Percentiles rank a stretch among this genome's conserved stretches.
Conservation (phyloP, 2,329 filamentous ascomycete genomes). For the Gnomoniopsis sp. region DNA sequence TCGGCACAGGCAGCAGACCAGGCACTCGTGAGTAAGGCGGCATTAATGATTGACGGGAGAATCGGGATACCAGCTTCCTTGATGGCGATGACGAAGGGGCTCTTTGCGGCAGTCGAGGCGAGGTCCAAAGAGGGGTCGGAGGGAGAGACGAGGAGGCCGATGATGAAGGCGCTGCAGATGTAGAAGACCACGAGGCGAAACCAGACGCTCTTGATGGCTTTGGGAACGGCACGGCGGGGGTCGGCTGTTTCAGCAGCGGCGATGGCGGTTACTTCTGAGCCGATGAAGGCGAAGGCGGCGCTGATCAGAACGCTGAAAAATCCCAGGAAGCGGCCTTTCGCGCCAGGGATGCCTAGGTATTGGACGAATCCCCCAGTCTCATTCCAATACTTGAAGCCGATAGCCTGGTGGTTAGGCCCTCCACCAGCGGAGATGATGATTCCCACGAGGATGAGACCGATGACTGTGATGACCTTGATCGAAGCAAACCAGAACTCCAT, state of each 20-base stretch:
- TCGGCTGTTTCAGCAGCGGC: slow-evolving; percentile 75
- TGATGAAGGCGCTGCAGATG: slow-evolving; percentile 62
- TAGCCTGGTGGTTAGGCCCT: slow-evolving; percentile 58
- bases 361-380: slow-evolving; percentile 65
- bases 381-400: slow-evolving; percentile 69
- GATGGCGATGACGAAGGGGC: slow-evolving; percentile 61
- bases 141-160: slow-evolving; percentile 64
- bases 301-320: slow-evolving; percentile 69
- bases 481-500: slow-evolving; percentile 75
- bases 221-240: slow-evolving; percentile 68
- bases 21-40: slow-evolving; percentile 72
- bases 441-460: slow-evolving; percentile 73
- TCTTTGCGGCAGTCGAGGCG: slow-evolving; percentile 58
- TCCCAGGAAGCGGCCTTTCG: slow-evolving; percentile 60
- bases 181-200: slow-evolving; percentile 72
- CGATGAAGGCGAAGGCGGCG: slow-evolving; percentile 68
- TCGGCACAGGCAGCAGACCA: slow-evolving; percentile 77
- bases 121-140: slow-evolving; percentile 52
- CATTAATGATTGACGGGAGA: slow-evolving; percentile 71
- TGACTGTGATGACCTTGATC: slow-evolving; percentile 72
- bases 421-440: slow-evolving; percentile 73
- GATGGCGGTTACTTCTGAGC: slow-evolving; percentile 72
- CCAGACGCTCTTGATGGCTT: slow-evolving; percentile 71
- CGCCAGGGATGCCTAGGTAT: slow-evolving; percentile 48
- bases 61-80: slow-evolving; percentile 60